Evolutionary conservation across 1,284 basidiomycete species (phyloP).

Genomic region (Marasmius tenuissimus): DNA sequence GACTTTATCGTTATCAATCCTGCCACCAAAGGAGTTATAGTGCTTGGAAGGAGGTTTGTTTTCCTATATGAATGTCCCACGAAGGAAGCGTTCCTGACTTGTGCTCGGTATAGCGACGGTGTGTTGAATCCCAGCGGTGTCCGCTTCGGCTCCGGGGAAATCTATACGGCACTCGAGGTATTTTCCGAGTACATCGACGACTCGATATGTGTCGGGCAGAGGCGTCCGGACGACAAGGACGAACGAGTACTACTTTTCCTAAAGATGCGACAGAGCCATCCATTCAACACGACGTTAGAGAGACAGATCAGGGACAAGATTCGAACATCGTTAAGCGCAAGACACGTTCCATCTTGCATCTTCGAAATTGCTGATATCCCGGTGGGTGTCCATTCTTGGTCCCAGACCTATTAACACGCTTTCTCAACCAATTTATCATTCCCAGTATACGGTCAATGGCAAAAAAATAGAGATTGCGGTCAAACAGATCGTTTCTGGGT

Average conservation of each 20-base stretch:
- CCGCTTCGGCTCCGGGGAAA: conserved; percentile 86
- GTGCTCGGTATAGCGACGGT: conserved; percentile 48
- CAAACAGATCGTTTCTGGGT: conserved; percentile 70
- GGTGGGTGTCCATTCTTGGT: conserved; percentile 38
- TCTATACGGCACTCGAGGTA: conserved; percentile 78
- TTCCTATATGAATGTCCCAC: background rate
- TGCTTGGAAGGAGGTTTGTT: conserved; percentile 59
- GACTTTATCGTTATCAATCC: conserved; percentile 71
- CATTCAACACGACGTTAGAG: conserved; percentile 49
- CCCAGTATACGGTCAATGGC: conserved; percentile 67
- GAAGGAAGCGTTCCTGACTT: background rate
- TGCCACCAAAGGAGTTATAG: conserved; percentile 56
- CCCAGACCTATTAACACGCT: background rate
- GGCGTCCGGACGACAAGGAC: conserved; percentile 70
- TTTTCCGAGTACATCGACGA: conserved; percentile 64
- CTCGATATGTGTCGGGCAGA: conserved; percentile 80
- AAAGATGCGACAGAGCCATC: conserved; percentile 63
- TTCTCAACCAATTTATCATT: background rate
- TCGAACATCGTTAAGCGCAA: conserved; percentile 62
- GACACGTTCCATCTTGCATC: conserved; percentile 73
- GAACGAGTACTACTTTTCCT: conserved; percentile 87
- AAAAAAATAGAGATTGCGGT: conserved; percentile 78
- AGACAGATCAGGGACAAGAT: conserved; percentile 61
- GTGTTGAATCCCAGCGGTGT: conserved; percentile 85
- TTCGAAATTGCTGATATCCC: conserved; percentile 65